These are phyloP conservation scores for Saccharomyces mikatae DNA, from an alignment of 805 yeast species.

Conservation along the genomic window DNA sequence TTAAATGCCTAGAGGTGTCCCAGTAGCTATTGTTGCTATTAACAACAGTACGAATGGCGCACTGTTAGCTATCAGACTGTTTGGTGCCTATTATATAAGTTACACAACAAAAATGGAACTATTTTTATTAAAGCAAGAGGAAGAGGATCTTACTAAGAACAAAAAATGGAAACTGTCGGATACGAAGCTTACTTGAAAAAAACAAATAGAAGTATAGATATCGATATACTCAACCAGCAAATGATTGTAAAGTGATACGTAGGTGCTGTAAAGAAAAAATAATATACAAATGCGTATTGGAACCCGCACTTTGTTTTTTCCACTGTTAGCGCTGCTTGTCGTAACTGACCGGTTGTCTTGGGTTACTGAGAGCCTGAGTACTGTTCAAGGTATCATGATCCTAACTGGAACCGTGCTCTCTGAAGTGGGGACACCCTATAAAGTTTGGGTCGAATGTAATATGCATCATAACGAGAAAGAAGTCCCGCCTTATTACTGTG, in stretches of 20 bases:
- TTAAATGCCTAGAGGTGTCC: constrained; percentile 98
- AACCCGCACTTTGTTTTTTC: too few relatives aligned
- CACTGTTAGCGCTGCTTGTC: too few relatives aligned
- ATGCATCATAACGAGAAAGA: too few relatives aligned
- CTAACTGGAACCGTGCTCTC: too few relatives aligned
- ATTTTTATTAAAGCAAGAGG: constrained; percentile 70
- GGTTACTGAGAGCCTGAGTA: too few relatives aligned
- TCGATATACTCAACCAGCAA: neutral
- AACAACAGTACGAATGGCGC: constrained; percentile 97
- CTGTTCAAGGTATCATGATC: too few relatives aligned
- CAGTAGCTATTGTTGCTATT: constrained; percentile 97
- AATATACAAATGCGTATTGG: too few relatives aligned
- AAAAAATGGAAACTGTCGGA: constrained; percentile 65
- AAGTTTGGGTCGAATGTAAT: too few relatives aligned
- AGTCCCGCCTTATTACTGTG: too few relatives aligned
- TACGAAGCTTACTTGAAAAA: constrained; percentile 53
- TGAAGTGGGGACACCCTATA: too few relatives aligned
- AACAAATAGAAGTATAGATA: neutral
- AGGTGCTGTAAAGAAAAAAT: neutral
- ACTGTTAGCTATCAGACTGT: constrained; percentile 75
- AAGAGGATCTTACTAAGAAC: constrained; percentile 80
- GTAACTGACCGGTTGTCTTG: too few relatives aligned
- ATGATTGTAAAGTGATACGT: neutral
- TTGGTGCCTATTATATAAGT: constrained; percentile 59
- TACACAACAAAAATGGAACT: constrained; percentile 64